Conservation (phyloP, 768 basidiomycete genomes). For the Tremella yokohamensis region DNA sequence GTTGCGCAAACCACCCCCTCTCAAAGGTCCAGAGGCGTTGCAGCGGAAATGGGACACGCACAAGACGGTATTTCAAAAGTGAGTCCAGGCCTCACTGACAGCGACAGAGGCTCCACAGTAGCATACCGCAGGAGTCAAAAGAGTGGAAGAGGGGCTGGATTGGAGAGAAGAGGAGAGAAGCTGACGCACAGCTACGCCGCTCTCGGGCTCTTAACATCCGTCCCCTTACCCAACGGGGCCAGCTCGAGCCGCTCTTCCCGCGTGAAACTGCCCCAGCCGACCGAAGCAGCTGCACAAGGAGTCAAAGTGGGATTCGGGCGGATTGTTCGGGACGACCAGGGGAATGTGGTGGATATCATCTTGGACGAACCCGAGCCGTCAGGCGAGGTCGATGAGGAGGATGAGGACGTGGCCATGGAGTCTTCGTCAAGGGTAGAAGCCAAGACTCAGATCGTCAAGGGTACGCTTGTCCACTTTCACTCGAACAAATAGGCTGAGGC, state of each 20-base stretch:
- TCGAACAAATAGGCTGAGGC: neutral
- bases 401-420: conserved; percentile 16
- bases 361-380: conserved; percentile 60
- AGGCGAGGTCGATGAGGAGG: conserved; percentile 20
- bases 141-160: no score
- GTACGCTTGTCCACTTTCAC: conserved; percentile 23
- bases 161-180: no score
- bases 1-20: conserved; percentile 68
- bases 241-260: conserved; percentile 31
- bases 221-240: conserved; percentile 36
- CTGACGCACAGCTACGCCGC: conserved; percentile 44
- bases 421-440: conserved; percentile 29
- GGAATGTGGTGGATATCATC: conserved; percentile 70
- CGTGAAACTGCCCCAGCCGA: conserved; percentile 21
- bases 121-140: neutral
- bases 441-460: conserved; percentile 55
- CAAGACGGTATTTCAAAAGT: conserved; percentile 93
- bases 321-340: conserved; percentile 74
- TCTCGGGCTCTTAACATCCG: conserved; percentile 43
- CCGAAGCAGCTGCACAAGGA: conserved; percentile 5
- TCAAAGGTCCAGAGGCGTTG: conserved; percentile 74
- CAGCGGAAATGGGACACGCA: conserved; percentile 81
- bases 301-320: conserved; percentile 64
- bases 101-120: neutral
- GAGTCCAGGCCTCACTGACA: conserved; percentile 44